Evolutionary conservation across 2,329 filamentous ascomycete species (phyloP).

Genomic region (Aspergillus caelatus): DNA sequence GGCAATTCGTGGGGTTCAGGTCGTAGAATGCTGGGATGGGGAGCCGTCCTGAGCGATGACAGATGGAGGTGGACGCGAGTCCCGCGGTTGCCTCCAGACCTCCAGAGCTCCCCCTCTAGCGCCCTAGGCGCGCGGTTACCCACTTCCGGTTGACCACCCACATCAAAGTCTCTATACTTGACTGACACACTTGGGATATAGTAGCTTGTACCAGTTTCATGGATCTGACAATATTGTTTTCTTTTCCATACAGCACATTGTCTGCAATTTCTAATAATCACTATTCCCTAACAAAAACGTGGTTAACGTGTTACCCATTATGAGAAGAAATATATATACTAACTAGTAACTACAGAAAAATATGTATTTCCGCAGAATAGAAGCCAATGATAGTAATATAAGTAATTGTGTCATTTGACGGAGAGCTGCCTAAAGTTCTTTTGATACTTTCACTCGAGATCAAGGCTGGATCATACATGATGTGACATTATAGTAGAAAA

Average conservation of each 20-base stretch:
- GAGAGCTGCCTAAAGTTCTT: not conserved
- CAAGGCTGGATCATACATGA: not conserved
- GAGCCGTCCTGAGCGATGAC: slow-evolving; percentile 26
- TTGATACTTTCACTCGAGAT: not conserved
- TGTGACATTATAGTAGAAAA: not conserved
- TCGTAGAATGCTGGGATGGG: slow-evolving; percentile 17
- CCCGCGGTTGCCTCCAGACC: slow-evolving; percentile 31
- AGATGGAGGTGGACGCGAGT: slow-evolving; percentile 31
- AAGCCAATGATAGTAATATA: not conserved
- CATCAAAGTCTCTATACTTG: not conserved
- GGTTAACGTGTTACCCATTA: not conserved
- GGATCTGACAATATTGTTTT: not conserved
- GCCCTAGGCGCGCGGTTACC: slow-evolving; percentile 31
- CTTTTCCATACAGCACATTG: not conserved
- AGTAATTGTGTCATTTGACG: not conserved
- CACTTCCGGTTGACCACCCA: not conserved
- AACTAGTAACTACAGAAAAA: not conserved
- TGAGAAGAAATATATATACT: not conserved
- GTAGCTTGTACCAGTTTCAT: not conserved
- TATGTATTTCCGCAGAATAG: too few relatives aligned
- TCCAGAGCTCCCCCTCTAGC: slow-evolving; percentile 14
- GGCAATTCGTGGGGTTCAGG: slow-evolving; percentile 19
- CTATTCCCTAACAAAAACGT: not conserved
- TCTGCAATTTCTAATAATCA: not conserved
- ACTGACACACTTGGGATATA: not conserved